phyloP scores from a whole-genome alignment of 257 asterid genomes.

The Primulina huaijiensis region DNA sequence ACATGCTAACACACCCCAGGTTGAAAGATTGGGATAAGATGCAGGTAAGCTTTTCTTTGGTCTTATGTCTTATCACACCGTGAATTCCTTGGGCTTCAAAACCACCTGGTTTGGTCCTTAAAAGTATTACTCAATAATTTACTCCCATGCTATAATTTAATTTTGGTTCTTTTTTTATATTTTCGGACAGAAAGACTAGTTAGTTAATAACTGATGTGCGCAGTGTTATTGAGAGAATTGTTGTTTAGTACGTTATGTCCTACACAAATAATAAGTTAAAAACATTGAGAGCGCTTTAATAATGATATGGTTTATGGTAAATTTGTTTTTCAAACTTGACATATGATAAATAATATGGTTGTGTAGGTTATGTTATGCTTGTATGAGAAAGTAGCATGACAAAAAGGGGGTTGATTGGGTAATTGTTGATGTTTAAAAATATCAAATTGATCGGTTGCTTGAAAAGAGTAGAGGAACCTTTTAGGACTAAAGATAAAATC shows the following conservation, averaged over 20 bases:
- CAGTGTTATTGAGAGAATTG: too few relatives aligned
- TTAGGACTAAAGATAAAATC: neutral
- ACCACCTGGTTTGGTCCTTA: constrained; percentile 3
- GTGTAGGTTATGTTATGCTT: neutral
- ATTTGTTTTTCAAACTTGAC: too few relatives aligned
- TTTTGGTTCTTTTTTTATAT: too few relatives aligned
- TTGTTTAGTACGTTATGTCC: neutral
- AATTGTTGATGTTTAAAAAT: neutral
- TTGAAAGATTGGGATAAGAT: constrained; percentile 92
- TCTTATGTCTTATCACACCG: neutral
- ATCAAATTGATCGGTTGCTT: neutral
- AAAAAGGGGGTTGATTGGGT: neutral
- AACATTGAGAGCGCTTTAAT: too few relatives aligned
- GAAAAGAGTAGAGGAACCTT: neutral
- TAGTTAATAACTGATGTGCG: too few relatives aligned
- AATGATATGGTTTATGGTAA: too few relatives aligned
- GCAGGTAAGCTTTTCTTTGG: constrained; percentile 40
- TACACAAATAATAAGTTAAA: too few relatives aligned
- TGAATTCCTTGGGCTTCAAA: neutral
- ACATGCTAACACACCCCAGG: constrained; percentile 83
- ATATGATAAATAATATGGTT: too few relatives aligned
- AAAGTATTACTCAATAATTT: neutral
- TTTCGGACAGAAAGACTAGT: too few relatives aligned
- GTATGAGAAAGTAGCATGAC: neutral
- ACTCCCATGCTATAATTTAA: neutral